phyloP scores from a whole-genome alignment of 441 rosid genomes.

The Populus hybrid region DNA sequence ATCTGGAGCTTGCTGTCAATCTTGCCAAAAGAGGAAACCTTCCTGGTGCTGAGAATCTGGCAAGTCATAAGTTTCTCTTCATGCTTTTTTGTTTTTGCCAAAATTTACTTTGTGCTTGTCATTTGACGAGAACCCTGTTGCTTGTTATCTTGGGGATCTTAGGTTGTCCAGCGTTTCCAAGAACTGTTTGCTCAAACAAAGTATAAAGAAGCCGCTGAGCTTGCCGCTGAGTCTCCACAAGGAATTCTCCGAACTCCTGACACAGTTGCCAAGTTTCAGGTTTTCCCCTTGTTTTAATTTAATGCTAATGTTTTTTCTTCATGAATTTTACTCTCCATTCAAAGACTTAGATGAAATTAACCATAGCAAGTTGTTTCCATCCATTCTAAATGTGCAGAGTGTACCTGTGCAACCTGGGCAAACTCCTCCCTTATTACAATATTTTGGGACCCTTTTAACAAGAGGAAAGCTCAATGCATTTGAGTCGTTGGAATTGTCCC shows the following conservation, averaged over 20 bases:
- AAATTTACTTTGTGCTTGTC: background rate
- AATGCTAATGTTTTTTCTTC: background rate
- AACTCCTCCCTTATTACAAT: no score
- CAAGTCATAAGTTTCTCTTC: constrained; percentile 23
- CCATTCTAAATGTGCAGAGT: background rate
- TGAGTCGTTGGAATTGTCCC: no score
- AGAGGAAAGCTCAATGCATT: no score
- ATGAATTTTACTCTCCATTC: background rate
- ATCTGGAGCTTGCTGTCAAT: constrained; percentile 95
- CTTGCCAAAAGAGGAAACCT: constrained; percentile 99
- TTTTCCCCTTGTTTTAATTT: constrained; percentile 23
- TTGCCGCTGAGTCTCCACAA: constrained; percentile 99
- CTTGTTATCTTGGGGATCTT: constrained; percentile 23
- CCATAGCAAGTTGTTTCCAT: constrained; percentile 2
- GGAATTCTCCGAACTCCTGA: constrained; percentile 98
- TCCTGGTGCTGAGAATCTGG: constrained; percentile 99
- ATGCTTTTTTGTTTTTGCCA: background rate
- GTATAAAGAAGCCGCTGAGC: constrained; percentile 99
- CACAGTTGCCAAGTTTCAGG: constrained; percentile 99
- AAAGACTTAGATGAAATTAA: background rate
- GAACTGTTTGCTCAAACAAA: constrained; percentile 98
- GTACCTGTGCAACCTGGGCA: no score
- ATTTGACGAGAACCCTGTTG: constrained; percentile 14
- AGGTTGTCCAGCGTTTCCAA: constrained; percentile 99
- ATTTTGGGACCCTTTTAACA: no score